Evolutionary conservation across 345 rosid genomes (phyloP), one percentile per base, ranked within the genome.

Genomic region (Pistacia vera): DNA sequence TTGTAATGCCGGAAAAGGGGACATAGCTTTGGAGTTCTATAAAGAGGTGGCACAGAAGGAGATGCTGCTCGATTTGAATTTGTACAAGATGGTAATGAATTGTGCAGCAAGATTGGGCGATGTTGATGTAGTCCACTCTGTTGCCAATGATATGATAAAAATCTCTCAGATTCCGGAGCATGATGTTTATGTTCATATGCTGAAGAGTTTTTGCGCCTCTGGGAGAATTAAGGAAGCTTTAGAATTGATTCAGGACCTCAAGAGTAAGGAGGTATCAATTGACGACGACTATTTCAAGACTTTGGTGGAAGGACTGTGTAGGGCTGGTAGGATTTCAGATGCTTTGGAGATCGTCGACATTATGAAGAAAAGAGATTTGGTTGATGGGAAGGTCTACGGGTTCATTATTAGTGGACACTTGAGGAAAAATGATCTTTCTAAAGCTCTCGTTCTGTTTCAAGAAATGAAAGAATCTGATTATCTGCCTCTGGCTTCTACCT

Each of bases 211-310:
- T 48, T 94, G 98, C 63, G 63, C 85, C 64, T 86, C 93, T 8
- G 90, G 92, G 77, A 90, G 85, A 82, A 86, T 94, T n/a, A 88
- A 70, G 78, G 98, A 92, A 70, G 96, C 94, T 36, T 63, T 94
- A 75, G 91, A 85, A 75, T 75, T 89, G 75, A 87, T 92, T 73
- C 89, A 85, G 17, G 85, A 85, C 70, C 85, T 94, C 18, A 92
- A 90, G 72, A 82, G 68, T 66, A 90, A 86, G 78, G 83, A 79
- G 20, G 59, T 85, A 41, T 52, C 81, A n/a, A 67, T 92, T 11
- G 87, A 81, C 74, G n/a, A 63, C 35, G 86, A 81, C 68, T 88
- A 81, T 84, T 91, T 88, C 25, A 87, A 87, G 84, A 90, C 83
- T 74, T 83, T 94, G 83, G 86, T 88, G 58, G 89, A 84, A 82